A percentile compares a stretch with the other conserved stretches of the same genome.
These are phyloP conservation scores for Plasmopara muralis DNA, from an alignment of 352 stramenopile genomes.

Conservation along the genomic window DNA sequence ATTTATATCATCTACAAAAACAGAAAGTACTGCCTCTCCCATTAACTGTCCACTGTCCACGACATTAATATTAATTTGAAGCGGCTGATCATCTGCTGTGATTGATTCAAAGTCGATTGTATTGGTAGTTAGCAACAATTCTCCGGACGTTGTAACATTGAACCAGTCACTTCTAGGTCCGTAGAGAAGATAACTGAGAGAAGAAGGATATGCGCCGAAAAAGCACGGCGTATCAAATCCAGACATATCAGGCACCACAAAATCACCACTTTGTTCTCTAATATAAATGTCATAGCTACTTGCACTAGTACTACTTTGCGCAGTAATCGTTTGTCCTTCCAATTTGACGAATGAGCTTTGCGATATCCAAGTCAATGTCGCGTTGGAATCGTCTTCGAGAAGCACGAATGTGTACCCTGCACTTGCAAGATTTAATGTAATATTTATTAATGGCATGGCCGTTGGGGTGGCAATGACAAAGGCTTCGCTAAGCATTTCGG, in stretches of 20 bases:
- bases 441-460: conserved; percentile 5
- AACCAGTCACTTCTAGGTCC: conserved; percentile 17
- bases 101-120: conserved; percentile 40
- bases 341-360: conserved; percentile 9
- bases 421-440: conserved; percentile 16
- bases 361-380: conserved; percentile 10
- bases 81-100: conserved; percentile 9
- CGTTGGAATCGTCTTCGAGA: conserved; percentile 10
- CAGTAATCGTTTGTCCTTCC: conserved; percentile 7
- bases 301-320: conserved; percentile 27
- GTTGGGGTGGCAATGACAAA: conserved; percentile 13
- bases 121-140: conserved; percentile 16
- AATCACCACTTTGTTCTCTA: conserved; percentile 4
- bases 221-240: conserved; percentile 10
- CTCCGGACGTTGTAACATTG: conserved; percentile 17
- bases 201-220: conserved; percentile 23
- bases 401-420: conserved; percentile 13
- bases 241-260: conserved; percentile 8
- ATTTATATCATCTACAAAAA: conserved; percentile 52
- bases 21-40: conserved; percentile 25
- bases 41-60: conserved; percentile 33
- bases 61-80: conserved; percentile 25
- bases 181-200: conserved; percentile 21
- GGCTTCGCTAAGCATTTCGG: conserved; percentile 3
- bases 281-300: conserved; percentile 23